These are phyloP conservation scores for Pseudocercospora cruenta DNA, from an alignment of 2,329 filamentous ascomycete species.

Conservation along the genomic window DNA sequence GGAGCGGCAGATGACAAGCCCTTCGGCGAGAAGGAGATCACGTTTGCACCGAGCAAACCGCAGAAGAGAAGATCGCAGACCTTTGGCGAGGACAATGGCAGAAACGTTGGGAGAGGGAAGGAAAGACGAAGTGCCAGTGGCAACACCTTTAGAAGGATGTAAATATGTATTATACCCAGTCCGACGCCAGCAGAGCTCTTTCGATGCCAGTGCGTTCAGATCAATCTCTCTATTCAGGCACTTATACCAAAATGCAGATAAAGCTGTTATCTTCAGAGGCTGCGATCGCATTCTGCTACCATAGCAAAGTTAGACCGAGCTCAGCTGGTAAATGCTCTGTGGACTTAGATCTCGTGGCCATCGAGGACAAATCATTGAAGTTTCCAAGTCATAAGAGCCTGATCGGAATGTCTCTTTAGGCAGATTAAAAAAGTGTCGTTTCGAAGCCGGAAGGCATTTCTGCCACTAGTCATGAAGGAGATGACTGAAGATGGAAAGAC, in stretches of 20 bases:
- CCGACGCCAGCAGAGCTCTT: not conserved
- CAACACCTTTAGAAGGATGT: slow-evolving; percentile 74
- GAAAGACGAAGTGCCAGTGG: slow-evolving; percentile 72
- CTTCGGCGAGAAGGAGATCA: slow-evolving; percentile 65
- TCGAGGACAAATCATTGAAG: not conserved
- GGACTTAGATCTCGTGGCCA: not conserved
- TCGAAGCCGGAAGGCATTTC: not conserved
- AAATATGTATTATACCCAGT: slow-evolving; percentile 9
- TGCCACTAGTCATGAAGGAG: not conserved
- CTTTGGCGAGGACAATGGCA: slow-evolving; percentile 36
- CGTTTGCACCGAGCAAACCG: slow-evolving; percentile 68
- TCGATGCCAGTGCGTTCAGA: not conserved
- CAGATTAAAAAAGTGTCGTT: not conserved
- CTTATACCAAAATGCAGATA: too few species aligned
- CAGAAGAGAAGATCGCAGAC: slow-evolving; percentile 37
- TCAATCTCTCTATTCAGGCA: not conserved
- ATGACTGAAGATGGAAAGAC: not conserved
- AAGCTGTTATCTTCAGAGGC: too few species aligned
- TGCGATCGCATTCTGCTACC: too few species aligned
- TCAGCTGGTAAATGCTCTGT: not conserved
- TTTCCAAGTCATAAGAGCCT: not conserved
- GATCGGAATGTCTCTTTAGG: not conserved
- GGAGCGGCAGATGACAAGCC: slow-evolving; percentile 36
- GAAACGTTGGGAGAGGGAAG: slow-evolving; percentile 38
- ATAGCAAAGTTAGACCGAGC: too few species aligned